These are phyloP conservation scores for Hylodesmum podocarpum DNA, from an alignment of 306 rosid genomes.

Conservation along the genomic window DNA sequence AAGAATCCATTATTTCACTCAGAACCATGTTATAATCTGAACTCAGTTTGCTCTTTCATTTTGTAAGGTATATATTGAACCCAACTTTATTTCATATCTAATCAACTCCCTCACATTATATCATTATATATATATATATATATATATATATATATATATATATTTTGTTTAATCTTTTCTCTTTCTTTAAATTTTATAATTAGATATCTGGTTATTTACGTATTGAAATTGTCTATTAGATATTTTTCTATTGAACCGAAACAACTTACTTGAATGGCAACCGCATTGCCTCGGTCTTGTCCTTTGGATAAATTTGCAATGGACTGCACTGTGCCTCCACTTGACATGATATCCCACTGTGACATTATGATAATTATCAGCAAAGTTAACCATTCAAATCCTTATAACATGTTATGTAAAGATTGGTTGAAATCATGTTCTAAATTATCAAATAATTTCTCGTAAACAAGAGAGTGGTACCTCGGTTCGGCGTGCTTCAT, in stretches of 20 bases:
- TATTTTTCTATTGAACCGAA: neutral
- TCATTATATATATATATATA: no score
- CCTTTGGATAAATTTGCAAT: constrained; percentile 91
- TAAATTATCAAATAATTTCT: no score
- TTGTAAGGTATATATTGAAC: neutral
- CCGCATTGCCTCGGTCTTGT: constrained; percentile 95
- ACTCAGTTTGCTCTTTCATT: constrained; percentile 11
- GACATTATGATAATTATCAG: constrained; percentile 14
- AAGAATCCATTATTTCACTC: constrained; percentile 10
- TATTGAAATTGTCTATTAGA: no score
- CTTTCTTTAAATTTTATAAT: no score
- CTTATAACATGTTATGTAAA: no score
- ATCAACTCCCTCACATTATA: no score
- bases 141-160: no score
- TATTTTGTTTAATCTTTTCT: no score
- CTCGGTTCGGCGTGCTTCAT: constrained; percentile 69
- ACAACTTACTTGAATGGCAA: constrained; percentile 72
- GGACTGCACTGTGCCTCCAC: constrained; percentile 66
- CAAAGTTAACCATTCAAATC: neutral
- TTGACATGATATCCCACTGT: constrained; percentile 91
- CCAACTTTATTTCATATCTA: no score
- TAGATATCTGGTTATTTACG: no score
- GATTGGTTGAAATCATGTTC: no score
- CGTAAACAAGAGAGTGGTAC: constrained; percentile 42
- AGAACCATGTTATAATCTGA: neutral